Conservation (phyloP, 768 basidiomycete genomes). For the Leccinum ochraceum region DNA sequence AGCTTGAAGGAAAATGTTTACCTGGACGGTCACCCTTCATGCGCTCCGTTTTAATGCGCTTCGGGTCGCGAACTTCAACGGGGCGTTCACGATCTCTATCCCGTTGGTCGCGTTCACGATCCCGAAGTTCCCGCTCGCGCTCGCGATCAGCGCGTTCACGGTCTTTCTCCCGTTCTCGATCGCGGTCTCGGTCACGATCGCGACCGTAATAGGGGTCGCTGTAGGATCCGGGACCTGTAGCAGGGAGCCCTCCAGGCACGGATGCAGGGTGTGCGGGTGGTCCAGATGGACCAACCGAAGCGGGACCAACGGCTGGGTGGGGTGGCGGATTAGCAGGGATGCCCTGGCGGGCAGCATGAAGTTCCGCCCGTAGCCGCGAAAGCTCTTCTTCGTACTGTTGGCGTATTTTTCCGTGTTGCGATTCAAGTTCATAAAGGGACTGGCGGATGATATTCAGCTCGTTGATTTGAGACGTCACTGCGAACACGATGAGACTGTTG, state of each 20-base stretch:
- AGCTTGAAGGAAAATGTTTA: conserved; percentile 32
- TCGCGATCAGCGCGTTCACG: conserved; percentile 42
- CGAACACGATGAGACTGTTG: conserved; percentile 10
- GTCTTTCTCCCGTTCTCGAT: conserved; percentile 44
- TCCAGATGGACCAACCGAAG: conserved; percentile 35
- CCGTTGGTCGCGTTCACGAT: conserved; percentile 37
- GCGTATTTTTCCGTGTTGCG: conserved; percentile 82
- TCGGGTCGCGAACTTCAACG: conserved; percentile 53
- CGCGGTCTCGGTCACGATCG: conserved; percentile 40
- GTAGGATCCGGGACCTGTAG: conserved; percentile 34
- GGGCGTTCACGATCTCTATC: conserved; percentile 50
- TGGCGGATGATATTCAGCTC: conserved; percentile 90
- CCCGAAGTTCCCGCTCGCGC: conserved; percentile 39
- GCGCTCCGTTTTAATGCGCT: conserved; percentile 59
- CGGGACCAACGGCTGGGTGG: conserved; percentile 35
- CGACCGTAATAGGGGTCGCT: conserved; percentile 41
- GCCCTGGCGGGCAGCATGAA: conserved; percentile 52
- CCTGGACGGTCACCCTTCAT: conserved; percentile 47
- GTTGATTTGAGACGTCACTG: conserved; percentile 81
- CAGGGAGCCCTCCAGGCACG: conserved; percentile 31
- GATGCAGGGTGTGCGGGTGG: conserved; percentile 34
- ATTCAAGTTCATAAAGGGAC: conserved; percentile 89
- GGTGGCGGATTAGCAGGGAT: conserved; percentile 37
- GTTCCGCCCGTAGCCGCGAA: conserved; percentile 65
- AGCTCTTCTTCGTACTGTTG: conserved; percentile 89